These are phyloP conservation scores for Chondrus crispus DNA, from an alignment of 23 red algal genomes.

Conservation along the genomic window DNA sequence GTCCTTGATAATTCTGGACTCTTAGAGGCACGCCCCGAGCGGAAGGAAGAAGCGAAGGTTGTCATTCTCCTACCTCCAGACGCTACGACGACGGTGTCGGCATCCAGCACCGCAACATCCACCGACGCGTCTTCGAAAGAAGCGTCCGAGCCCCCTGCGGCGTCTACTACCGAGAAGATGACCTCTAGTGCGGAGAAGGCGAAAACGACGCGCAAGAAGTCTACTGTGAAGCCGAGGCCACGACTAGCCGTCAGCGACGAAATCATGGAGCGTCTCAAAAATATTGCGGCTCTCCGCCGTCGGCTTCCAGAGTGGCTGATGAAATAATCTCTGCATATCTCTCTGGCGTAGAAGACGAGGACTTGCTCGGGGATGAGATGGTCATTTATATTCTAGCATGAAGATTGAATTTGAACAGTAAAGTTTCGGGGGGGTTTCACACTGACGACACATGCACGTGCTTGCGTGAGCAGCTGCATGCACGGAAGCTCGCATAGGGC, in stretches of 20 bases:
- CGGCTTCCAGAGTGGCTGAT: slow-evolving; percentile 62
- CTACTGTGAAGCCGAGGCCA: slow-evolving; percentile 10
- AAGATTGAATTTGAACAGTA: background rate
- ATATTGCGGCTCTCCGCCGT: slow-evolving; percentile 60
- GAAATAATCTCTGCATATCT: slow-evolving; percentile 67
- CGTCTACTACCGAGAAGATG: too few species aligned
- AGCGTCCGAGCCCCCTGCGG: background rate
- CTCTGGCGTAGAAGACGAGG: slow-evolving; percentile 44
- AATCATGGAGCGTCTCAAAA: slow-evolving; percentile 72
- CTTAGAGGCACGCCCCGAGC: background rate
- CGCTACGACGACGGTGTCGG: too few species aligned
- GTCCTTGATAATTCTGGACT: background rate
- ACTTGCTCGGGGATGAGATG: slow-evolving; percentile 1
- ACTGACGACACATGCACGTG: background rate
- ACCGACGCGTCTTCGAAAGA: too few species aligned
- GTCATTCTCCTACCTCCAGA: too few species aligned
- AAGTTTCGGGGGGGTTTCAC: background rate
- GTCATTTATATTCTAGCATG: background rate
- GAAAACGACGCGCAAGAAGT: background rate
- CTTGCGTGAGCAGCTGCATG: too few species aligned
- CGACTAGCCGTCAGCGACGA: slow-evolving; percentile 67
- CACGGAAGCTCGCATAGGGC: too few species aligned
- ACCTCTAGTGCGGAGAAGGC: background rate
- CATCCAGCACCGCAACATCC: too few species aligned
- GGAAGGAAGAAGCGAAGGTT: background rate